These are phyloP conservation scores for Coemansia sp. DNA, from an alignment of 192 early-diverging fungal genomes.

Conservation along the genomic window DNA sequence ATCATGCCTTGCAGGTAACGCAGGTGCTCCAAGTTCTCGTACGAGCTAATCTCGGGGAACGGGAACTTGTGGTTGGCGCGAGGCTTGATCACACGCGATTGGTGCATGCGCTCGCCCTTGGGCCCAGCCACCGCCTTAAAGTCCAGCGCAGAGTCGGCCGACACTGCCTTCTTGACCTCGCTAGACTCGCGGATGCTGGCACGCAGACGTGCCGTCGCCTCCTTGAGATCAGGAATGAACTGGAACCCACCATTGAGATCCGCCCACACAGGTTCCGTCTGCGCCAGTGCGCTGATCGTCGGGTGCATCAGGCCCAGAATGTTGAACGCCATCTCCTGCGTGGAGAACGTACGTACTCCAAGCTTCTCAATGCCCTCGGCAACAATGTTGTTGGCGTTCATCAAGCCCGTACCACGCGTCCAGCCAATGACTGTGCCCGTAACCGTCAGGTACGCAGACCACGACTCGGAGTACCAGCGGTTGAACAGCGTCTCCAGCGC, in stretches of 20 bases:
- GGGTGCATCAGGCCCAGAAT: slow-evolving; percentile 89
- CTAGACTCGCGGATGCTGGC: slow-evolving; percentile 78
- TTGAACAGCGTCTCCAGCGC: slow-evolving; percentile 91
- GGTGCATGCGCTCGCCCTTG: slow-evolving; percentile 60
- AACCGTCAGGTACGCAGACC: slow-evolving; percentile 87
- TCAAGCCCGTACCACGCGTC: slow-evolving; percentile 96
- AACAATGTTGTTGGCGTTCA: slow-evolving; percentile 91
- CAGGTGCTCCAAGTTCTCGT: slow-evolving; percentile 70
- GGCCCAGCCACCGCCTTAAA: slow-evolving; percentile 73
- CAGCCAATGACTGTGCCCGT: slow-evolving; percentile 94
- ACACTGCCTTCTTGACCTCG: slow-evolving; percentile 83
- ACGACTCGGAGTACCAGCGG: slow-evolving; percentile 88
- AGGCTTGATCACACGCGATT: slow-evolving; percentile 69
- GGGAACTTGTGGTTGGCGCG: slow-evolving; percentile 87
- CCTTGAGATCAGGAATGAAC: slow-evolving; percentile 74
- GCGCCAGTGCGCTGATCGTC: slow-evolving; percentile 71
- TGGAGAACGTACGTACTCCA: slow-evolving; percentile 91
- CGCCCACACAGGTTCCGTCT: slow-evolving; percentile 86
- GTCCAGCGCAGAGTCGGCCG: slow-evolving; percentile 74
- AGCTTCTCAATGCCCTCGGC: slow-evolving; percentile 89
- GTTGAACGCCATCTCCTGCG: slow-evolving; percentile 96
- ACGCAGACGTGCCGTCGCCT: slow-evolving; percentile 68
- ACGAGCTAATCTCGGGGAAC: slow-evolving; percentile 51
- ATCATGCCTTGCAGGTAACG: slow-evolving; percentile 71
- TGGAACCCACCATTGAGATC: slow-evolving; percentile 94